Evolutionary conservation across 176 grass and related monocot species (phyloP).

Genomic region (Carex myosuroides): DNA sequence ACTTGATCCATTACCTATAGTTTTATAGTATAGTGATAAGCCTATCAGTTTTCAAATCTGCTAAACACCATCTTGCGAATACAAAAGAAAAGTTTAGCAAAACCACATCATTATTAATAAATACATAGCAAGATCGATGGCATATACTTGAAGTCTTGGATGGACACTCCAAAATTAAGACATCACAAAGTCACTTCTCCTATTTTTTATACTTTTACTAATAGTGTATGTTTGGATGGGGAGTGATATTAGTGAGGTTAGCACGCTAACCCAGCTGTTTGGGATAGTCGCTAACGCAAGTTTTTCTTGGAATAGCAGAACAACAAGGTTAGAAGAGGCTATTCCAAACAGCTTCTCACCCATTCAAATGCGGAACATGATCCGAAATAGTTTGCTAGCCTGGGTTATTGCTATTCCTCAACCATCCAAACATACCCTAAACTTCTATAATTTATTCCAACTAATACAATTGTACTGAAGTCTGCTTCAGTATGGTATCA

Average conservation of each 20-base stretch:
- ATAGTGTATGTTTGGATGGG: too few relatives aligned
- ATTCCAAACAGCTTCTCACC: too few relatives aligned
- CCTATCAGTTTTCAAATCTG: slow-evolving; percentile 5
- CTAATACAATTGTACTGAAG: background rate
- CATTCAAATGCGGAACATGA: too few relatives aligned
- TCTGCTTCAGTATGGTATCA: background rate
- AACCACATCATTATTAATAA: background rate
- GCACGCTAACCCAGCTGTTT: too few relatives aligned
- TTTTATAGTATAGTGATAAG: background rate
- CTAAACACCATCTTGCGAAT: background rate
- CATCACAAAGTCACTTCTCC: background rate
- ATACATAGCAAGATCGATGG: background rate
- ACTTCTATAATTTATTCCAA: background rate
- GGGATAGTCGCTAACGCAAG: too few relatives aligned
- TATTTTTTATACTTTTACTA: background rate
- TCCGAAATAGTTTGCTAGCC: too few relatives aligned
- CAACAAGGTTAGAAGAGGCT: too few relatives aligned
- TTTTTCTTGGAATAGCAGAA: too few relatives aligned
- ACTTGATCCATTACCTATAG: background rate
- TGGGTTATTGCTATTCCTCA: too few relatives aligned
- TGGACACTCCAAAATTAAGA: background rate
- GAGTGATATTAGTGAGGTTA: too few relatives aligned
- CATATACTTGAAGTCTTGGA: background rate
- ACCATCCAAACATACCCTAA: too few relatives aligned
- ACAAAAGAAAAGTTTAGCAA: background rate